Base-by-base conservation (phyloP, 2,329 filamentous ascomycete species). In the Monilinia laxa region DNA sequence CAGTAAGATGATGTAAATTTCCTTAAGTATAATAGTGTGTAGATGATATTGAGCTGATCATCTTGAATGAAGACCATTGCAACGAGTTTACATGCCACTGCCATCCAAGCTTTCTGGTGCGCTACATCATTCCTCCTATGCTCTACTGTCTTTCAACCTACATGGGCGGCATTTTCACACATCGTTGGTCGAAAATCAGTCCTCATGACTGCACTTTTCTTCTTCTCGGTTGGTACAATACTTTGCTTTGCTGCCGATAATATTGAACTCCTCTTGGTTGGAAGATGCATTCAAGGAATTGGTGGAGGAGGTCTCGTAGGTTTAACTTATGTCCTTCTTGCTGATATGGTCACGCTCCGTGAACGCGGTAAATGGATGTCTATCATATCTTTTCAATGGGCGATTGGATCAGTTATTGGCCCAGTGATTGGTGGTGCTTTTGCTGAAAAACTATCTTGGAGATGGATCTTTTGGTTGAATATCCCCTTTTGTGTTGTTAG, bases 31-130 rank as follows among this genome's bases (percentile, higher is more conserved):
- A 31, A 14, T 45, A 45, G 60, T 67, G n/a, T 42, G 5, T 23
- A n/a, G n/a, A 64, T n/a, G 18, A 49, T 25, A 3, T 7, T 11
- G 38, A 4, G 40, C 54, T 65, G 18, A 65, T 38, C 62, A 14
- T n/a, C 12, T 14, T 38, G 23, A 31, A 12, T 25, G 1, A 42
- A 72, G 71, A 85, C 84, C 0, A 85, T 88, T 12, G 86, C 87
- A 12, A 77, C 88, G 51, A 81, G 78, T 9, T 77, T 87, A 9
- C 73, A 79, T 35, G 83, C 83, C 51, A 81, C 79, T 0, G 83
- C 83, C 1, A 81, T 86, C 42, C 80, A 90, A 76, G 85, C 86
- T 0, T 90, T 90, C 72, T 91, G 88, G 89, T 83, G 86, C 18
- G 88, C 87, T 16, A 69, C 88, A 9, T 85, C 85, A 23, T 91